Base-by-base conservation (phyloP, 768 basidiomycete species). In the Harrya chromipes region DNA sequence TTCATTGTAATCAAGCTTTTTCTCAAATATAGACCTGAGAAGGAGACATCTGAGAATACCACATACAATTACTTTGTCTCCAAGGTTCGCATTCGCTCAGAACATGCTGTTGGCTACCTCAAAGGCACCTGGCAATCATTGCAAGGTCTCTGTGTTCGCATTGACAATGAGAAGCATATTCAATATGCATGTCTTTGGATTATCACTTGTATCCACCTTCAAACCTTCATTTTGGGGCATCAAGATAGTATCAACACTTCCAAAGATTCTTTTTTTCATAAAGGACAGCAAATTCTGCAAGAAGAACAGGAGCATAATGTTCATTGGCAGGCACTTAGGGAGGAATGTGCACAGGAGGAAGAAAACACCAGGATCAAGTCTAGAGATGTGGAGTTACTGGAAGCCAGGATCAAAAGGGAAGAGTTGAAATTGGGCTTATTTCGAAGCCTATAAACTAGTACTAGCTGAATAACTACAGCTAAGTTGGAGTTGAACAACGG, bases 31-130 rank as follows among this genome's bases (percentile, higher is more conserved):
- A 53, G 52, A 19, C 52, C 52, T 37, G 42, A 53, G 19, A 53
- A 39, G 8, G 46, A 53, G 3, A 44, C 21, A 6, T 16, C 8
- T 6, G 48, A 48, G 1, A 46, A 56, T 21, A 9, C 40, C 41
- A 39, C 34, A 45, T 52, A 63, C 58, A 72, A 72, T 58, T 65
- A 69, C 26, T 57, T 67, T 55, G 58, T 74, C 27, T 73, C 70
- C 4, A 65, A 52, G 19, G 31, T 55, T 31, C 21, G 23, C 4
- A 55, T 76, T 13, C 50, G 54, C 0, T 74, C 71, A 6, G 72
- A 75, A 46, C 73, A 75, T 62, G 60, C 69, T 8, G 68, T 75
- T 24, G 72, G 73, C 0, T 72, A 49, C 34, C 58, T 74, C 20
- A 76, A 76, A 47, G 74, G 74, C 0, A 60, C 68, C 4, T 54